Percentiles rank a stretch among this genome's conserved stretches.
These are phyloP conservation scores for Oryza nivara DNA, from an alignment of 176 grass and related monocot species.

Conservation along the genomic window DNA sequence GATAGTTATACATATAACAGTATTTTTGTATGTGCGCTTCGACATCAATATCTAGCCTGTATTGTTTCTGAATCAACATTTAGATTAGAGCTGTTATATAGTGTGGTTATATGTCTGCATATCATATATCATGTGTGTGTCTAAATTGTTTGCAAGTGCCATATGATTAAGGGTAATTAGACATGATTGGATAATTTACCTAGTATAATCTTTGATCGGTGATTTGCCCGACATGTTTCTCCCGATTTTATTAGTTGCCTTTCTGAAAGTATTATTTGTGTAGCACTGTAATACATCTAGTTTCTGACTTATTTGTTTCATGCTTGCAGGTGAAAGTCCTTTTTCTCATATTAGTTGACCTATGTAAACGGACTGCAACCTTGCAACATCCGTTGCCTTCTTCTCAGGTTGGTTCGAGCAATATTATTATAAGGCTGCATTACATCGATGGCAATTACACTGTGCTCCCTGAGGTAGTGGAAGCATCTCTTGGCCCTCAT, in stretches of 20 bases:
- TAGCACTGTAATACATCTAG: not conserved
- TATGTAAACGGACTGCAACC: conserved; percentile 86
- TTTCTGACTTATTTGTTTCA: conserved; percentile 32
- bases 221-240: not conserved
- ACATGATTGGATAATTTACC: conserved; percentile 15
- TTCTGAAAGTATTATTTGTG: not conserved
- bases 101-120: conserved; percentile 13
- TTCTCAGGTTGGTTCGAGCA: conserved; percentile 91
- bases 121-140: not conserved
- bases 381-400: conserved; percentile 84
- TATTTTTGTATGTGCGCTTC: conserved; percentile 9
- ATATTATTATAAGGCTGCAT: conserved; percentile 95
- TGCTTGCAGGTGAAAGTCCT: conserved; percentile 86
- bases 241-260: not conserved
- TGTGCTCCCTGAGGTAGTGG: conserved; percentile 95
- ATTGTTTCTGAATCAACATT: conserved; percentile 9
- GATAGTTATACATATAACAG: conserved; percentile 7
- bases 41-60: not conserved
- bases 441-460: conserved; percentile 99
- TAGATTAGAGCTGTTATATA: not conserved
- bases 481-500: conserved; percentile 94
- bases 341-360: conserved; percentile 95
- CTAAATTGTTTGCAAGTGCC: not conserved
- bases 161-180: not conserved
- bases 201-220: conserved; percentile 13